Conservation (phyloP, 2,329 filamentous ascomycete species). For the Paecilomyces niveus region DNA sequence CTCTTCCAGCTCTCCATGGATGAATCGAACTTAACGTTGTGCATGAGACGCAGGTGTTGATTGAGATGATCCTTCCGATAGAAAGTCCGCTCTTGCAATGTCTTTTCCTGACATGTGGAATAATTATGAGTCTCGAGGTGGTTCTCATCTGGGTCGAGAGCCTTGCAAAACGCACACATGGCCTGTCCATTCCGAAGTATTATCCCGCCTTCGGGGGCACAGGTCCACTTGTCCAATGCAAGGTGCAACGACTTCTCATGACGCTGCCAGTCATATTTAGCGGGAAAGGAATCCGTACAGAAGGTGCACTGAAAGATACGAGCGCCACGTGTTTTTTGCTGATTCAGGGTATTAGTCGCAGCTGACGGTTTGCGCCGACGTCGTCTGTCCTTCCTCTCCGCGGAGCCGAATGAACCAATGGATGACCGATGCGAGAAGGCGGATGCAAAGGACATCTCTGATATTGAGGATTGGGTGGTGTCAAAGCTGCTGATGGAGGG, state of each 20-base stretch:
- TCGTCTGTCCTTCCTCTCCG: conserved; percentile 52
- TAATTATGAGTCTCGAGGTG: conserved; percentile 57
- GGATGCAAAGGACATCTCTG: conserved; percentile 48
- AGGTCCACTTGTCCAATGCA: conserved; percentile 53
- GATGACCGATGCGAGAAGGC: conserved; percentile 51
- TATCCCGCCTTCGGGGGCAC: conserved; percentile 51
- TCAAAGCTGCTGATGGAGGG: conserved; percentile 50
- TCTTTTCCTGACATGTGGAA: conserved; percentile 53
- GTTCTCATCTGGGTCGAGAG: conserved; percentile 45
- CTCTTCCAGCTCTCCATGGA: conserved; percentile 56
- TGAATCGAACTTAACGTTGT: conserved; percentile 47
- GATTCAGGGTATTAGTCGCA: conserved; percentile 32
- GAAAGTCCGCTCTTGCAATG: conserved; percentile 52
- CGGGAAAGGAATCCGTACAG: conserved; percentile 49
- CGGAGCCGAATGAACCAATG: conserved; percentile 49
- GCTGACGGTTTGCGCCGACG: conserved; percentile 45
- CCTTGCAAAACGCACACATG: conserved; percentile 54
- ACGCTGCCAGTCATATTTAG: conserved; percentile 54
- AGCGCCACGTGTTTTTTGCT: conserved; percentile 32
- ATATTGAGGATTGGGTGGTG: conserved; percentile 48
- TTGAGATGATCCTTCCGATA: conserved; percentile 57
- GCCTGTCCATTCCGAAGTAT: conserved; percentile 43
- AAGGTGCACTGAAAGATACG: conserved; percentile 54
- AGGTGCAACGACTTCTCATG: conserved; percentile 54
- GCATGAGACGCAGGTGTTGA: conserved; percentile 55